Evolutionary conservation across 176 grass and related monocot species (phyloP), one percentile per base, ranked within the genome.

Genomic region (Puccinellia tenuiflora): DNA sequence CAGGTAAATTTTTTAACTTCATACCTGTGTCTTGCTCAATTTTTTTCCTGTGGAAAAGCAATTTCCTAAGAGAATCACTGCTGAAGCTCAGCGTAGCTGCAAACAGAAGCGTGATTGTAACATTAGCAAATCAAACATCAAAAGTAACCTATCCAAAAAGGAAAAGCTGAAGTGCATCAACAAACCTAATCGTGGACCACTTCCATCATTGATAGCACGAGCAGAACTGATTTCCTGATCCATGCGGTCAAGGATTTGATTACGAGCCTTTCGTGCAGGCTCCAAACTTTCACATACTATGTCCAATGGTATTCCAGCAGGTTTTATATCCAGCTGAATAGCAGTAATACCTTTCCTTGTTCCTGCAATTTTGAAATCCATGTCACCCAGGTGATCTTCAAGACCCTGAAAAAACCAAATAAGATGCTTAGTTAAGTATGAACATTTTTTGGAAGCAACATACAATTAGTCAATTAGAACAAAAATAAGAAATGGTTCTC

Each of bases 361-460:
- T 85, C 96, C 96, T 16, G 96, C 90, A 88, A 98, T 98, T 91
- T 98, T 98, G 81, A 98, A 98, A 76, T 98, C 96, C 96, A 98
- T 98, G 42, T 98, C 96, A 64, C 96, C 96, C 24, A 93, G 72
- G 62, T 98, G 96, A 90, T 98, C 96, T 80, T 98, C 96, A 82
- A 98, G 91, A 55, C 96, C 96, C 96, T 98, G 80, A 46, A 78
- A 85, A 73, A 39, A 78, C 60, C n/a, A 34, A 66, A 47, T 28
- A 48, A 34, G 35, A 48, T 86, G 20, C 45, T 77, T 29, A 52
- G 16, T 73, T 86, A 38, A 82, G 54, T 5, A 83, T 73, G 65
- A 53, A 21, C 16, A 38, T 66, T 80, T 65, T 46, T 1, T 16
- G 17, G 35, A 71, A 80, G 71, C 3, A 76, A 75, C 28, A 80